A percentile compares a stretch with the other conserved stretches of the same genome.
These are phyloP conservation scores for Penicillium paxilli DNA, from an alignment of 495 filamentous ascomycete genomes.

Conservation along the genomic window DNA sequence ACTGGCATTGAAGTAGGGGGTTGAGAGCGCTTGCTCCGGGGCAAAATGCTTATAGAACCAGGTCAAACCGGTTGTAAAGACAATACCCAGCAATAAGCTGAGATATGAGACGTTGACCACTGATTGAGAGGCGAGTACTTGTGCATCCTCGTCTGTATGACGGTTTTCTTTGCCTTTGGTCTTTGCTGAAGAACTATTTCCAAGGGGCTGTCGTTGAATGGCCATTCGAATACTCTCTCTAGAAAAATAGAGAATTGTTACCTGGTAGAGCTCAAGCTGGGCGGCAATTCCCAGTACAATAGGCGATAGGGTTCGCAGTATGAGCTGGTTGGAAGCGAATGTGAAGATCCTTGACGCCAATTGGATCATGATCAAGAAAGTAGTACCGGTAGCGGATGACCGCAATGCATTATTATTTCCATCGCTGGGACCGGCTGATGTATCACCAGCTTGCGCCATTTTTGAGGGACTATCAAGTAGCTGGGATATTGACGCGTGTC, in stretches of 20 bases:
- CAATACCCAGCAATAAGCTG: slow-evolving; percentile 66
- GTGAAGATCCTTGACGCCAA: slow-evolving; percentile 80
- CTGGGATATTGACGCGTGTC: background rate
- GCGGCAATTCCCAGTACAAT: slow-evolving; percentile 78
- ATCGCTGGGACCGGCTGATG: background rate
- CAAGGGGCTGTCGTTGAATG: slow-evolving; percentile 71
- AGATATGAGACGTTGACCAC: slow-evolving; percentile 88
- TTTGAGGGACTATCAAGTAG: too few relatives aligned
- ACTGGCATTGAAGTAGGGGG: slow-evolving; percentile 61
- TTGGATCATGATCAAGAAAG: slow-evolving; percentile 83
- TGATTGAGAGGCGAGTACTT: slow-evolving; percentile 53
- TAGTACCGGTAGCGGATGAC: slow-evolving; percentile 67
- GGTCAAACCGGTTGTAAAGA: slow-evolving; percentile 60
- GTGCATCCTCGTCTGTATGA: slow-evolving; percentile 18
- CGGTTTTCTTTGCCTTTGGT: background rate
- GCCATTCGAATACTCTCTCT: slow-evolving; percentile 85
- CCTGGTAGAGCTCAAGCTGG: slow-evolving; percentile 87
- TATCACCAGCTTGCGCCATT: background rate
- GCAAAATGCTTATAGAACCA: slow-evolving; percentile 63
- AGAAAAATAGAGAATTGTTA: slow-evolving; percentile 86
- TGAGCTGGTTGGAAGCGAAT: slow-evolving; percentile 85
- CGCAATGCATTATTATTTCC: slow-evolving; percentile 20
- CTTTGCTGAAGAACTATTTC: slow-evolving; percentile 8
- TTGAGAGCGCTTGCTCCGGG: slow-evolving; percentile 50
- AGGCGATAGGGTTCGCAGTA: slow-evolving; percentile 84